A percentile compares a stretch with the other conserved stretches of the same genome.
phyloP scores from a whole-genome alignment of 352 stramenopile genomes.

The Phytophthora kernoviae region DNA sequence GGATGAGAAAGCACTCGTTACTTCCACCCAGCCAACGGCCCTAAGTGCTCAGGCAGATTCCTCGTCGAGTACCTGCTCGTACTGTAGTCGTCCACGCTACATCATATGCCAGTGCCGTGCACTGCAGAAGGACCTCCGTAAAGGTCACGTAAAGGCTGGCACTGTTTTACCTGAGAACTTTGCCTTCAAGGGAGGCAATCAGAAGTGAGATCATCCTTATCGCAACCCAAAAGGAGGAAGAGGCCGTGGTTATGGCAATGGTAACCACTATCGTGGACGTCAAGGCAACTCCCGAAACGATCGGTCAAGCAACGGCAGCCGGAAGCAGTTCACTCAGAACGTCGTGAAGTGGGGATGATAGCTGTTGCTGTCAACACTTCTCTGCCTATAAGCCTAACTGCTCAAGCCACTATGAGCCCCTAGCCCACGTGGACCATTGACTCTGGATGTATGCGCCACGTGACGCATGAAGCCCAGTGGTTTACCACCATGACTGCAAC shows the following conservation, averaged over 20 bases:
- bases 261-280: neutral
- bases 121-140: neutral
- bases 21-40: neutral
- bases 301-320: neutral
- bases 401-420: neutral
- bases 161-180: slow-evolving; percentile 8
- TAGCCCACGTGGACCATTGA: slow-evolving; percentile 9
- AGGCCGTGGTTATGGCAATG: neutral
- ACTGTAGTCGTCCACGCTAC: too few species aligned
- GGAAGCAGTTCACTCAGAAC: slow-evolving; percentile 5
- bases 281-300: too few species aligned
- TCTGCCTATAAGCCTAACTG: neutral
- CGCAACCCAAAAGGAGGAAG: neutral
- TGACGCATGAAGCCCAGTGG: slow-evolving; percentile 17
- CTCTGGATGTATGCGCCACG: slow-evolving; percentile 18
- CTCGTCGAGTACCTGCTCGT: neutral
- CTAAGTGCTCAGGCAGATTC: neutral
- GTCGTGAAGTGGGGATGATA: slow-evolving; percentile 1
- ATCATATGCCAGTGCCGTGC: too few species aligned
- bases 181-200: slow-evolving; percentile 1
- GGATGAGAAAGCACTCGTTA: neutral
- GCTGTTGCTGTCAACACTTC: slow-evolving; percentile 4
- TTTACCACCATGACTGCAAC: slow-evolving; percentile 5
- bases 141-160: neutral
- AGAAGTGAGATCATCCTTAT: slow-evolving; percentile 4